phyloP scores from a whole-genome alignment of 2,329 filamentous ascomycete species.

The Verticillium tricorpus region DNA sequence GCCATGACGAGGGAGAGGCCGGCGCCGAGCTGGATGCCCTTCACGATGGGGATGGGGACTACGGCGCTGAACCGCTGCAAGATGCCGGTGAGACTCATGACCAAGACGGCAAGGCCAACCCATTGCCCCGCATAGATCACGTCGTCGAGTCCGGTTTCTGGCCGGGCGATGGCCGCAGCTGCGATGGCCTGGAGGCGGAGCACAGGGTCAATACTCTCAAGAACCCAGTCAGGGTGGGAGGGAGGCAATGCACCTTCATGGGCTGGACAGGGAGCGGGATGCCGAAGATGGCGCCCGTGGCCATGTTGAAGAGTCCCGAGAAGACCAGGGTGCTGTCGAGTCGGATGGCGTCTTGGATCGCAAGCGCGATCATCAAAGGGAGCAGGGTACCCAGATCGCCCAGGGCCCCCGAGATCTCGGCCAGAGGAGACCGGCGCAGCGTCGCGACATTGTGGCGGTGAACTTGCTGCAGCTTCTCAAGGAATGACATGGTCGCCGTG shows the following conservation, averaged over 20 bases:
- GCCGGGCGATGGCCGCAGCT: constrained; percentile 74
- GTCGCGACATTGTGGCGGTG: constrained; percentile 45
- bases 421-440: constrained; percentile 40
- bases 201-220: background rate
- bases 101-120: constrained; percentile 66
- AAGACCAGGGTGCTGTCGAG: constrained; percentile 83
- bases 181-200: constrained; percentile 63
- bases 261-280: constrained; percentile 90
- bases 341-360: constrained; percentile 72
- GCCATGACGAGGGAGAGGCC: constrained; percentile 79
- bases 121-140: constrained; percentile 76
- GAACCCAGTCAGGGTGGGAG: background rate
- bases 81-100: constrained; percentile 77
- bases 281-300: constrained; percentile 78
- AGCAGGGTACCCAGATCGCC: constrained; percentile 89
- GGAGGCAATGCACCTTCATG: constrained; percentile 51
- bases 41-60: constrained; percentile 83
- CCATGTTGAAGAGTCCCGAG: constrained; percentile 80
- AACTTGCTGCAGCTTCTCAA: constrained; percentile 18
- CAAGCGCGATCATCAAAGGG: constrained; percentile 82
- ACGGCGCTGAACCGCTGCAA: constrained; percentile 67
- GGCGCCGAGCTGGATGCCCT: constrained; percentile 91
- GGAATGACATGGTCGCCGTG: constrained; percentile 7
- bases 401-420: constrained; percentile 81
- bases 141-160: constrained; percentile 50